phyloP scores from a whole-genome alignment of 83 land plant species.

The Diphasiastrum complanatum region DNA sequence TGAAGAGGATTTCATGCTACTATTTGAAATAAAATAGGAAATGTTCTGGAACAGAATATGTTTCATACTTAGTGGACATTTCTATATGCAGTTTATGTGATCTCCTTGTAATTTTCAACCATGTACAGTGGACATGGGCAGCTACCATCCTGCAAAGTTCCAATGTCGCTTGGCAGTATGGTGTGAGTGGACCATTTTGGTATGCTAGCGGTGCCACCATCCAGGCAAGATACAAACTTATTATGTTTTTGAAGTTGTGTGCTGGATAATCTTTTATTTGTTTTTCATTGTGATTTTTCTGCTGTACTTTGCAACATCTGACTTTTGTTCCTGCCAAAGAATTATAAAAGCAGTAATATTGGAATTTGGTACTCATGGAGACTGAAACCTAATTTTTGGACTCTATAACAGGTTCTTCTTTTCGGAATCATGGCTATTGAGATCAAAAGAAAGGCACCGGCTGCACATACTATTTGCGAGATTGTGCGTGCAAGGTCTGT shows the following conservation, averaged over 20 bases:
- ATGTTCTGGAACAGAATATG: too few relatives aligned
- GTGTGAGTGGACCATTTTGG: conserved; percentile 37
- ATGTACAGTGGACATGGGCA: conserved; percentile 16
- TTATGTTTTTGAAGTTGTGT: background rate
- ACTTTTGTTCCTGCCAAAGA: background rate
- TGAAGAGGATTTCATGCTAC: too few relatives aligned
- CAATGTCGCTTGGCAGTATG: conserved; percentile 39
- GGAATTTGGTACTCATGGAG: too few relatives aligned
- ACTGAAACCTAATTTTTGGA: too few relatives aligned
- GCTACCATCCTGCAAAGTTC: conserved; percentile 38
- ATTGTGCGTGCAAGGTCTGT: conserved; percentile 25
- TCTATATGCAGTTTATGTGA: background rate
- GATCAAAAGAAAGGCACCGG: conserved; percentile 36
- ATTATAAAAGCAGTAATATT: too few relatives aligned
- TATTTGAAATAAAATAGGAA: too few relatives aligned
- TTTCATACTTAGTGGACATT: too few relatives aligned
- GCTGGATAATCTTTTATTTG: background rate
- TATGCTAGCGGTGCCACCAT: conserved; percentile 30
- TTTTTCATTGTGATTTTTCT: background rate
- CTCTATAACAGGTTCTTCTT: conserved; percentile 22
- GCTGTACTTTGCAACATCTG: background rate
- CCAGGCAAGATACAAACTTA: conserved; percentile 8
- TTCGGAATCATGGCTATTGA: conserved; percentile 38
- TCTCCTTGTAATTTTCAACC: background rate
- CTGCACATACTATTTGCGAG: conserved; percentile 34